These are phyloP conservation scores for Hymenoscyphus repandus DNA, from an alignment of 2,329 filamentous ascomycete species.

Conservation along the genomic window DNA sequence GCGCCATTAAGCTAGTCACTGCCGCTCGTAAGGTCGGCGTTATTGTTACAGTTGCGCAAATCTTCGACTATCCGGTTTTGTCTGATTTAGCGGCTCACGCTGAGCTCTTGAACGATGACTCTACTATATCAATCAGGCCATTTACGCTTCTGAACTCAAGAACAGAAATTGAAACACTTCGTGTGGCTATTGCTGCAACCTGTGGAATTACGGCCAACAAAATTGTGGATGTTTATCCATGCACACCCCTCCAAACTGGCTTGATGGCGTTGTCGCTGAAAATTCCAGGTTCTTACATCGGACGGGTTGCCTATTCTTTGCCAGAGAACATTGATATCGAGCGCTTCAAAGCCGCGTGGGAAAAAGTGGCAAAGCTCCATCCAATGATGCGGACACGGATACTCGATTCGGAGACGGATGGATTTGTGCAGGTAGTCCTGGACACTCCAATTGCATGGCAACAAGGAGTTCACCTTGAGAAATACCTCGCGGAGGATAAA, in stretches of 20 bases:
- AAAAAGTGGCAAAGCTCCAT: slow-evolving; percentile 16
- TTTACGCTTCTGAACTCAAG: too few relatives aligned
- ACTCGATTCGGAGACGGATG: slow-evolving; percentile 10
- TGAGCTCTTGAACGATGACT: too few relatives aligned
- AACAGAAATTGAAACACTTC: too few relatives aligned
- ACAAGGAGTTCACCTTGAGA: too few relatives aligned
- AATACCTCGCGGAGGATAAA: too few relatives aligned
- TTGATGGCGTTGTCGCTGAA: slow-evolving; percentile 33
- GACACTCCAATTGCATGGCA: slow-evolving; percentile 8
- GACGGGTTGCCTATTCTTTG: slow-evolving; percentile 23
- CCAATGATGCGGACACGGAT: slow-evolving; percentile 33
- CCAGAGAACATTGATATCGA: slow-evolving; percentile 15
- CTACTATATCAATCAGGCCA: too few relatives aligned
- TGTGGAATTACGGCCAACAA: neutral
- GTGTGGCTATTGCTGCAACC: neutral
- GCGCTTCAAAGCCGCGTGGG: slow-evolving; percentile 26
- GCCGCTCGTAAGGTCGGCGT: slow-evolving; percentile 21
- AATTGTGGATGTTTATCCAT: slow-evolving; percentile 36
- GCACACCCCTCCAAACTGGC: slow-evolving; percentile 34
- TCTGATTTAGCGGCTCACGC: slow-evolving; percentile 36
- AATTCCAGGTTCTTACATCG: slow-evolving; percentile 32
- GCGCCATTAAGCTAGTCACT: slow-evolving; percentile 38
- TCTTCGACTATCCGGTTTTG: slow-evolving; percentile 37
- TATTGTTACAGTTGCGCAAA: slow-evolving; percentile 35
- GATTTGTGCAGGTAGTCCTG: slow-evolving; percentile 17